Percentiles rank a stretch among this genome's conserved stretches.
These are phyloP conservation scores for Kluyveromyces starmeri DNA, from an alignment of 805 yeast species.

Conservation along the genomic window DNA sequence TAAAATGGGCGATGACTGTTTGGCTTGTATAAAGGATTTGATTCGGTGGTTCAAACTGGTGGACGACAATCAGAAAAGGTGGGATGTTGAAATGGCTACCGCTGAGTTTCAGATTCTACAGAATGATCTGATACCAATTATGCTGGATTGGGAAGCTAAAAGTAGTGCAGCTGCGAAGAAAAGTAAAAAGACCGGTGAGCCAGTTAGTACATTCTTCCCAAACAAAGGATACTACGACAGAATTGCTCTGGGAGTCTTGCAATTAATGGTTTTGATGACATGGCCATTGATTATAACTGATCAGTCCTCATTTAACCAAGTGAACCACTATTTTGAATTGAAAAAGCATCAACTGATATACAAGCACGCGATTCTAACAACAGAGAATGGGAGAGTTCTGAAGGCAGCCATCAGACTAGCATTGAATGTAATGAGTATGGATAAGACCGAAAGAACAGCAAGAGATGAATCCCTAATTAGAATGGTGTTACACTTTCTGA, in stretches of 20 bases:
- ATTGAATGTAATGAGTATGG: conserved; percentile 46
- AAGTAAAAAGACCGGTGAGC: conserved; percentile 12
- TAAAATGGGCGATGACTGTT: conserved; percentile 68
- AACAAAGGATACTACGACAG: conserved; percentile 36
- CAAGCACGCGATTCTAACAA: conserved; percentile 56
- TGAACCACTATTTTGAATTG: conserved; percentile 47
- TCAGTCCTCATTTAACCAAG: conserved; percentile 50
- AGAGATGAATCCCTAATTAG: conserved; percentile 67
- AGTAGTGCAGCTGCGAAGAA: conserved; percentile 18
- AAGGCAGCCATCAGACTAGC: conserved; percentile 64
- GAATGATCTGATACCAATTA: conserved; percentile 65
- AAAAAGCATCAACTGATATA: conserved; percentile 61
- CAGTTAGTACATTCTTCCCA: conserved; percentile 24
- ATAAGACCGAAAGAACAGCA: conserved; percentile 48
- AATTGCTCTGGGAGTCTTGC: conserved; percentile 64
- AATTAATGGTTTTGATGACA: conserved; percentile 72
- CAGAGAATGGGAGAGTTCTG: conserved; percentile 51
- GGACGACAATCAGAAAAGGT: conserved; percentile 61
- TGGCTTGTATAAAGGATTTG: conserved; percentile 77
- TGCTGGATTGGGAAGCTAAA: conserved; percentile 61
- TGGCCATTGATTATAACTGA: conserved; percentile 72
- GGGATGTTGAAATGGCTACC: conserved; percentile 83
- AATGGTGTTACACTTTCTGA: conserved; percentile 60
- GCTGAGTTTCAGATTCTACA: conserved; percentile 67
- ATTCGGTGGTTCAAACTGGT: conserved; percentile 81